Base-by-base conservation (phyloP, 1,139 yeast species). In the Candida labiduridarum region DNA sequence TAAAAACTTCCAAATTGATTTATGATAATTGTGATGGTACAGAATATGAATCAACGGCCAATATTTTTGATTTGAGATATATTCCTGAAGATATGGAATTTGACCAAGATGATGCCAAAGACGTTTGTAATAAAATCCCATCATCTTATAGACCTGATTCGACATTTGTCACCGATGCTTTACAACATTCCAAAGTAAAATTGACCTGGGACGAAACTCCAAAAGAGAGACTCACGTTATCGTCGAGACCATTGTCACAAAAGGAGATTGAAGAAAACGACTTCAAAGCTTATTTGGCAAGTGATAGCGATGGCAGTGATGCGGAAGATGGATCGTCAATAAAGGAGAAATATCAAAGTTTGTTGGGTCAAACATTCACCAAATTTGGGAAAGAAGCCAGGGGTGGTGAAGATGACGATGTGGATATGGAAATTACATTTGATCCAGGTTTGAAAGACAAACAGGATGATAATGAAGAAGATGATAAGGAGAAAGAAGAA, bases 151-250 rank as follows among this genome's bases (percentile, higher is more conserved):
- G 83, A 59, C 99, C 99, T n/a, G 77, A 76, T 49, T 79, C 85
- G 11, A 64, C 71, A 2, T 95, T 94, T 69, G 89, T 89, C 34
- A 95, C 97, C 2, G 97, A 89, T 68, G 97, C 97, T 0, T 77
- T 92, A 52, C 96, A 91, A 64, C 96, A 90, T 65, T 90, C 97
- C 12, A 91, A 90, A 62, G 97, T 92, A 45, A 89, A 89, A 64
- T 77, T 92, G 56, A 91, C 97, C 0, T 92, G 98, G 98, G 99
- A 95, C 68, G 98, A 94, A 69, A 95, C 98, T 0, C 99, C 99
- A 3, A 86, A 84, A 53, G 97, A 91, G 62, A 82, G 99, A 65
- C 68, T 84, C n/a, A 84, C 88, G 51, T 68, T 92, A 49, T 83
- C 97, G 0, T 80, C 88, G 15, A 83, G 86, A 59, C 91, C 92